Base-by-base conservation (phyloP, 345 rosid genomes). In the Gossypioides kirkii region DNA sequence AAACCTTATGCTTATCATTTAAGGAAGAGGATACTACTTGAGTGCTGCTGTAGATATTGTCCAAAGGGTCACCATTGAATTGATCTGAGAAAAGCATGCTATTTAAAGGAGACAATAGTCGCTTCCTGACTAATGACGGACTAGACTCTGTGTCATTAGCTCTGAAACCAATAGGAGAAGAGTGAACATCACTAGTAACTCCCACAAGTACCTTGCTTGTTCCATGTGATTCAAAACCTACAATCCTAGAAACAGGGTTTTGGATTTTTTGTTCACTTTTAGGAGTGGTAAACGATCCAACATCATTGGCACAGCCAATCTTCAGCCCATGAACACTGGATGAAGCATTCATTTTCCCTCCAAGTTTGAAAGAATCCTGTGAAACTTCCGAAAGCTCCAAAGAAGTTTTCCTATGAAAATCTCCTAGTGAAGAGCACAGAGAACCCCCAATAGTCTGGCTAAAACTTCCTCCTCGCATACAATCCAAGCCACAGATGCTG, bases 221-320 rank as follows among this genome's bases (percentile, higher is more conserved):
- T 74, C 80, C 86, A 3, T 45, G 74, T 67, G 96, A 85, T 71
- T 85, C 90, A 78, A 91, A 94, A 43, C 98, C 97, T 71, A 94
- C 88, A 71, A 90, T 89, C 80, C 98, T 86, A 70, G 93, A 82
- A 65, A 84, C 84, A 82, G 93, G 93, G 62, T 61, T 68, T 42
- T 63, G 87, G 60, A 73, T 26, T 61, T 46, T 80, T 77, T 71
- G 76, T 74, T 71, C 87, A 76, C 66, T 72, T 74, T 62, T 79
- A 64, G 78, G 63, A 82, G 80, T 73, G 80, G 79, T 71, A 74
- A 65, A 69, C 20, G 69, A 78, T 72, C 80, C 79, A 81, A 38
- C 76, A 75, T 70, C 77, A 81, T 85, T 83, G 2, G 73, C 75
- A 72, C 83, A 60, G 72, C 82, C 77, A 66, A 77, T 81, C 82